Conservation (phyloP, 768 basidiomycete species). For the Trametes coccinea region DNA sequence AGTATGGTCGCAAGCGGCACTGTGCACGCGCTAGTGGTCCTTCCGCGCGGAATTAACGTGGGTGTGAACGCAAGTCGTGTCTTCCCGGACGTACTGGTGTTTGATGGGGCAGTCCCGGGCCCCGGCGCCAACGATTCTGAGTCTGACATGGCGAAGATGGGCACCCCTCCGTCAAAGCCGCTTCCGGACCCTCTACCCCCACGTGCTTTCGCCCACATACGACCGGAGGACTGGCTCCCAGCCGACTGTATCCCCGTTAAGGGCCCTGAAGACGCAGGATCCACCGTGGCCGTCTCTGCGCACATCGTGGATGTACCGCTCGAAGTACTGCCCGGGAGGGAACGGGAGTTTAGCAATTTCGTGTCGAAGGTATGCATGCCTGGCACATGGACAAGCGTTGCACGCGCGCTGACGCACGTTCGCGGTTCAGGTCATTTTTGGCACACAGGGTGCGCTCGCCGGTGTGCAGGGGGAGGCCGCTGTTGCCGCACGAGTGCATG, state of each 20-base stretch:
- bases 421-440: constrained; percentile 63
- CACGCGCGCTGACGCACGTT: neutral
- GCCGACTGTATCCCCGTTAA: constrained; percentile 45
- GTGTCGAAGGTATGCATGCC: constrained; percentile 61
- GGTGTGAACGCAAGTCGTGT: constrained; percentile 62
- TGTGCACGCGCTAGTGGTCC: constrained; percentile 62
- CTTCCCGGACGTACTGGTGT: constrained; percentile 76
- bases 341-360: constrained; percentile 74
- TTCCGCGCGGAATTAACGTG: constrained; percentile 70
- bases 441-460: constrained; percentile 61
- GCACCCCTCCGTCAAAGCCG: constrained; percentile 45
- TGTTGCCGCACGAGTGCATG: constrained; percentile 58
- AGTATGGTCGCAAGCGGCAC: constrained; percentile 68
- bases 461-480: constrained; percentile 66
- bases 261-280: constrained; percentile 46
- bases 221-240: constrained; percentile 67
- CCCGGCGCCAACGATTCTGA: constrained; percentile 13
- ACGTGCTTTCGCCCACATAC: constrained; percentile 73
- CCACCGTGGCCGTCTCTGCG: constrained; percentile 60
- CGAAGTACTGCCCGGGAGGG: constrained; percentile 74
- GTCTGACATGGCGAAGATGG: neutral
- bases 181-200: constrained; percentile 69
- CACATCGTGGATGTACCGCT: constrained; percentile 73
- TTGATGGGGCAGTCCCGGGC: constrained; percentile 65
- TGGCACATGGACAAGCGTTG: neutral